Evolutionary conservation across 2,329 filamentous ascomycete species (phyloP), one percentile per base, ranked within the genome.

Genomic region (Penicillium freii): DNA sequence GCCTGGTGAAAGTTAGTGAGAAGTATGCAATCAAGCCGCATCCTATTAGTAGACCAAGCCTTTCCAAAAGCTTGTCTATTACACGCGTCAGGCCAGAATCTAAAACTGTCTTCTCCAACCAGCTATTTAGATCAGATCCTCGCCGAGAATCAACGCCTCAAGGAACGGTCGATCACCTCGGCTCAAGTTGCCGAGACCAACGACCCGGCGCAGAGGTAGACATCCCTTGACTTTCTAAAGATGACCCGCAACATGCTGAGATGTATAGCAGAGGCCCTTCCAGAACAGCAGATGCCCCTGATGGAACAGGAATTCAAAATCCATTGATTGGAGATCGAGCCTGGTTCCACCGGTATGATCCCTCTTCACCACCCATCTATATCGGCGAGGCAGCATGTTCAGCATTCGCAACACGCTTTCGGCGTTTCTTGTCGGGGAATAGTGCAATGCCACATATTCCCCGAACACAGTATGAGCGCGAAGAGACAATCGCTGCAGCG

Each of bases 1-100:
- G 77, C 21, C 78, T 77, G 62, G 62, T 80, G 43, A 73, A 75
- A 62, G 69, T 74, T 17, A 73, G 70, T 61, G 71, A 74, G 59
- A 73, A 68, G 72, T 73, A 67, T 54, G 62, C 36, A 23, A 44
- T 7, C 25, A 45, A 21, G 23, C 48, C 27, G n/a, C 43, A 34
- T 40, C 8, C 4, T 19, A 29, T 13, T 25, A 27, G 36, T 49
- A 21, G 44, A 19, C 29, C 13, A 42, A 42, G n/a, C 21, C 27
- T 9, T n/a, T 21, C 15, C 3, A 21, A 46, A 40, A 29, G 21
- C 13, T 53, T 45, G 42, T 36, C 23, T 19, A 19, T 34, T 17
- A 21, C 17, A 15, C 1, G 7, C 19, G 10, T 46, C 21, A 29
- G 4, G n/a, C 6, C 17, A 25, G n/a, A 21, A 21, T 29, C 60